These are phyloP conservation scores for Myxozyma sirexii DNA, from an alignment of 805 yeast species.

Conservation along the genomic window DNA sequence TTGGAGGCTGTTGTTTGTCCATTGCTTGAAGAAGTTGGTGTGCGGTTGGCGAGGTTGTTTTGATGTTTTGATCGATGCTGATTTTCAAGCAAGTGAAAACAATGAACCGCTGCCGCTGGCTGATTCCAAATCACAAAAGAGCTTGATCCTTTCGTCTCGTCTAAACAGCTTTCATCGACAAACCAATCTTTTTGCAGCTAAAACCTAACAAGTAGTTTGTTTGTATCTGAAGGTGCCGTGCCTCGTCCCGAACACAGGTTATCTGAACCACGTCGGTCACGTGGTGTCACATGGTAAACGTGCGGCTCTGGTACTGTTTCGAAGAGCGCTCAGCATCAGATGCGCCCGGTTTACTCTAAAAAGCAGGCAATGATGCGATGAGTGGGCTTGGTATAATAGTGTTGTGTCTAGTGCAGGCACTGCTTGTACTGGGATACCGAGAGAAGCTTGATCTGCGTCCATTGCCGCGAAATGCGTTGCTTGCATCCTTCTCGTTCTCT, in stretches of 20 bases:
- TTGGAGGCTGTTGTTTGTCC: not conserved
- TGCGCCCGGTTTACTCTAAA: not conserved
- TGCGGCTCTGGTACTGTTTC: not conserved
- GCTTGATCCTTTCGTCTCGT: not conserved
- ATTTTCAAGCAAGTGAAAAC: not conserved
- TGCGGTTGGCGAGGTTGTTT: not conserved
- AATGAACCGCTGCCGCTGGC: not conserved
- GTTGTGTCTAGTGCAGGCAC: not conserved
- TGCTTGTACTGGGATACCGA: slow-evolving; percentile 44
- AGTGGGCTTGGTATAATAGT: not conserved
- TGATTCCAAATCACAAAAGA: not conserved
- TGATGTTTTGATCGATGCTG: not conserved
- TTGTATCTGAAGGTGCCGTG: no score
- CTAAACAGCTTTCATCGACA: not conserved
- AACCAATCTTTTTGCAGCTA: not conserved
- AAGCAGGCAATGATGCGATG: not conserved
- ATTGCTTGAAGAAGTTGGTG: not conserved
- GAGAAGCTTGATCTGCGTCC: slow-evolving; percentile 70
- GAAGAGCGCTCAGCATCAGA: not conserved
- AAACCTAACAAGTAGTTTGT: no score
- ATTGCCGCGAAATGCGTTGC: slow-evolving; percentile 67
- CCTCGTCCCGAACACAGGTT: not conserved
- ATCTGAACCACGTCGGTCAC: not conserved
- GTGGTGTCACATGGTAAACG: not conserved
- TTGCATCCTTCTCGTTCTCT: slow-evolving; percentile 72